Base-by-base conservation (phyloP, 441 rosid genomes). In the Hypseocharis bilobata region DNA sequence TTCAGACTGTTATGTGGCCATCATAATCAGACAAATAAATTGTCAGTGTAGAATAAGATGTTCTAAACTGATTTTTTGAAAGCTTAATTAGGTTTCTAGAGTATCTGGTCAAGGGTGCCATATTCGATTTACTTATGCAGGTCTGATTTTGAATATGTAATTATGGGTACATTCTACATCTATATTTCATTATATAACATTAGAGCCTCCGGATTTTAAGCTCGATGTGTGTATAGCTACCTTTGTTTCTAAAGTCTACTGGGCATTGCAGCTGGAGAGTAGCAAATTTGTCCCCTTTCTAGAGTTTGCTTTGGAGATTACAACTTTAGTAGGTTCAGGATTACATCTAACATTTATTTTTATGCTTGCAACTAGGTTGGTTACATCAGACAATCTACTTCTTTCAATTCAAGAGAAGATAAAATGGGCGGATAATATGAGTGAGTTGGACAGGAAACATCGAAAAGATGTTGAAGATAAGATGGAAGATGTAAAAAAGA, bases 381-480 rank as follows among this genome's bases (percentile, higher is more conserved):
- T 69, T 60, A 84, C 97, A 7, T 94, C 99, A 55, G 98, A 91
- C 69, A 81, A 80, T 76, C 82, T 91, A 62, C 96, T 94, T 13
- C 74, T 80, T 38, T 76, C 97, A 8, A 88, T 91, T 81, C 96
- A 91, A 84, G 96, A 94, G 77, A 91, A 86, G 85, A 86, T 94
- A 69, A 94, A 89, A 74, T 94, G 99, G 99, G 99, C 96, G 27
- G 99, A 94, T 79, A 76, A 72, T 22, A 91, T 86, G 96, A 85
- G 91, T 71, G 99, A 91, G 61, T 61, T 75, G 74, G 93, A 89
- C 83, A 89, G 86, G 81, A 88, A 82, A 77, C 91, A 89, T 30
- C 77, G 70, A 13, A 89, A 89, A 82, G 98, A 91, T 61, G 82
- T 86, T 6, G 96, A 91, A 70, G 96, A 89, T 56, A 77, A 72